Percentiles rank a stretch among this genome's conserved stretches.
These are phyloP conservation scores for Tillandsia leiboldiana DNA, from an alignment of 176 grass and related monocot species.

Conservation along the genomic window DNA sequence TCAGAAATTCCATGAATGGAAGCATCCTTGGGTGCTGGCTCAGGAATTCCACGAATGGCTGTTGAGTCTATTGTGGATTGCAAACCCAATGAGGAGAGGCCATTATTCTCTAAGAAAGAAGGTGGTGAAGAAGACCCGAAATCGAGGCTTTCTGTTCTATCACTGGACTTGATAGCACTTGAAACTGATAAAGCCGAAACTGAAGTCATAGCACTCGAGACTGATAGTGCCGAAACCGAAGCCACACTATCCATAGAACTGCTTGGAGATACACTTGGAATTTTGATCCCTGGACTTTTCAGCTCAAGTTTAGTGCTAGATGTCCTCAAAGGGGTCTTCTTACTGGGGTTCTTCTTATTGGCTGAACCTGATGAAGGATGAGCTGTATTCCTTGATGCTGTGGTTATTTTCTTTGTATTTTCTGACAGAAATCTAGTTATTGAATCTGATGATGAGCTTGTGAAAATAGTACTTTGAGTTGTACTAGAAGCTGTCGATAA, in stretches of 20 bases:
- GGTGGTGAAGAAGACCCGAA: constrained; percentile 23
- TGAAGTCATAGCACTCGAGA: constrained; percentile 24
- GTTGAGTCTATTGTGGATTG: neutral
- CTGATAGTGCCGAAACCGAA: constrained; percentile 37
- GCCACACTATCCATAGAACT: constrained; percentile 78
- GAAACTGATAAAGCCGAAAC: constrained; percentile 33
- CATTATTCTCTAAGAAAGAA: constrained; percentile 28
- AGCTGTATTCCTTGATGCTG: constrained; percentile 35
- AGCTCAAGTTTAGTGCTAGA: constrained; percentile 28
- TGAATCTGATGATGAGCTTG: constrained; percentile 6
- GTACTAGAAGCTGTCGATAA: constrained; percentile 4
- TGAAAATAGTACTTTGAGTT: neutral
- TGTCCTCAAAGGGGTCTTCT: constrained; percentile 21
- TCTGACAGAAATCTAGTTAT: constrained; percentile 27
- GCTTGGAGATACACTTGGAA: constrained; percentile 47
- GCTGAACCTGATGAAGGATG: constrained; percentile 29
- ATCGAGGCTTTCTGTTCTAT: constrained; percentile 27
- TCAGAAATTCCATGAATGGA: neutral
- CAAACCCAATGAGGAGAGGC: constrained; percentile 2
- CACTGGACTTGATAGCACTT: constrained; percentile 27
- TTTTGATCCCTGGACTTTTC: constrained; percentile 1
- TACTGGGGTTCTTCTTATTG: constrained; percentile 7
- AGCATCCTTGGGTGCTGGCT: constrained; percentile 8
- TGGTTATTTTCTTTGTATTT: constrained; percentile 30
- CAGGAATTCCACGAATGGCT: neutral